These are phyloP conservation scores for Russula earlei DNA, from an alignment of 768 basidiomycete genomes.

Conservation along the genomic window DNA sequence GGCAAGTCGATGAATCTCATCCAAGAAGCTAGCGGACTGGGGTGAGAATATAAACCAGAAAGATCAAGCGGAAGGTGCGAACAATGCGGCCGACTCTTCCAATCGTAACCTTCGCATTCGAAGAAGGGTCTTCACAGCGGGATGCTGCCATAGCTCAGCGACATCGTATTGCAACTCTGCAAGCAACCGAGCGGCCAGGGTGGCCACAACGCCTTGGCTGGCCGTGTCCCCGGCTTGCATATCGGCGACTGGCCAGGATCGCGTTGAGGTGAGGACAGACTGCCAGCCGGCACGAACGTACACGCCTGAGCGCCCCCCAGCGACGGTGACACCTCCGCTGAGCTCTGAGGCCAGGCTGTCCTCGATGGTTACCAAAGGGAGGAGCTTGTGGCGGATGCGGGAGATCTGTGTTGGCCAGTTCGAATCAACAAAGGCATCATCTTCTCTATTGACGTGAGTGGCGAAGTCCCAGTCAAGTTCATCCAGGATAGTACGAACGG, in stretches of 20 bases:
- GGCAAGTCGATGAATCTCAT: conserved; percentile 53
- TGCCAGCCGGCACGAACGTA: conserved; percentile 72
- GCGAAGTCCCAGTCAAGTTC: conserved; percentile 23
- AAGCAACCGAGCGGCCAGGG: conserved; percentile 48
- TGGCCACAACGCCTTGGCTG: conserved; percentile 33
- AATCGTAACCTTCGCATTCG: conserved; percentile 50
- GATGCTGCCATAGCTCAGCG: conserved; percentile 59
- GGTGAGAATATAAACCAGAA: conserved; percentile 1
- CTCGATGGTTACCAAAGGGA: conserved; percentile 59
- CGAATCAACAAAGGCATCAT: conserved; percentile 19
- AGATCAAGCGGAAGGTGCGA: conserved; percentile 24
- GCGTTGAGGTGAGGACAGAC: conserved; percentile 41
- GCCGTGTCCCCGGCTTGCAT: conserved; percentile 26
- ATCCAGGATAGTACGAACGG: conserved; percentile 22
- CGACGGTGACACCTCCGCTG: conserved; percentile 51
- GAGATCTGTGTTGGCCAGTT: conserved; percentile 38
- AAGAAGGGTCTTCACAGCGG: conserved; percentile 49
- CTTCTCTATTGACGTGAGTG: conserved; percentile 3
- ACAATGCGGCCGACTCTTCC: conserved; percentile 74
- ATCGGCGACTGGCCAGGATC: conserved; percentile 32
- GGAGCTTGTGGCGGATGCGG: conserved; percentile 43
- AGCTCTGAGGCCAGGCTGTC: conserved; percentile 59
- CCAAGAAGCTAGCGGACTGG: conserved; percentile 47
- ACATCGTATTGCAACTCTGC: conserved; percentile 43
- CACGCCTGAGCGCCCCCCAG: conserved; percentile 51